Percentiles rank a stretch among this genome's conserved stretches.
Conservation (phyloP, 2,329 filamentous ascomycete genomes). For the Aureobasidium sp. region DNA sequence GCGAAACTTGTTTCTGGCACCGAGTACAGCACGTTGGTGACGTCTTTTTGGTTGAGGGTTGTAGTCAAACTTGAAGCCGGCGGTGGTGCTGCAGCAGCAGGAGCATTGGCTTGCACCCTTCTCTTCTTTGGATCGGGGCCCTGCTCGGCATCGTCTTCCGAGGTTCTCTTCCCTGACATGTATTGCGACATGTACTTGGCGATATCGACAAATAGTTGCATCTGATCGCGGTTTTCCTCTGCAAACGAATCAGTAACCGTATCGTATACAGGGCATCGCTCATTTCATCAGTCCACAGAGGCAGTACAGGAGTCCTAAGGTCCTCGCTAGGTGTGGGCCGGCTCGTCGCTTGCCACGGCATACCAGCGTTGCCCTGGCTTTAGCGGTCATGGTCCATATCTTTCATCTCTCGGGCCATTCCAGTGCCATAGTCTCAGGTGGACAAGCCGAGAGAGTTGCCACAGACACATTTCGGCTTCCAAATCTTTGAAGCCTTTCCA, state of each 20-base stretch:
- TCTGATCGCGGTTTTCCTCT: conserved; percentile 18
- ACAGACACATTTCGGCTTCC: not conserved
- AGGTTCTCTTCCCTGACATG: conserved; percentile 17
- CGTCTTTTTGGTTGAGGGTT: conserved; percentile 22
- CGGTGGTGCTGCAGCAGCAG: not conserved
- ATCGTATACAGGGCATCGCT: not conserved
- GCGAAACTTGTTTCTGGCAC: conserved; percentile 50
- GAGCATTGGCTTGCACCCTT: not conserved
- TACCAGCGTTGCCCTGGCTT: not conserved
- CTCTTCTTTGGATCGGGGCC: conserved; percentile 8
- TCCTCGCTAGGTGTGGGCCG: not conserved
- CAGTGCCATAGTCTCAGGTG: not conserved
- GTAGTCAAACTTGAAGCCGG: not conserved
- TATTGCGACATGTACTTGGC: conserved; percentile 33
- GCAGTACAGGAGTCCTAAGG: not conserved
- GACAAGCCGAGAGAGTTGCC: not conserved
- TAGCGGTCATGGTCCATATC: not conserved
- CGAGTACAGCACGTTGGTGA: conserved; percentile 2
- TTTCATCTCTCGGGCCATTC: not conserved
- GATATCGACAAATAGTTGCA: conserved; percentile 41
- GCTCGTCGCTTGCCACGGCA: not conserved
- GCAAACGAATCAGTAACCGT: not conserved
- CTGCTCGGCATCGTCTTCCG: not conserved
- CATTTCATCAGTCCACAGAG: not conserved
- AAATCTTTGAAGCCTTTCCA: not conserved